Conservation (phyloP, 345 rosid genomes). For the Populus nigra region DNA sequence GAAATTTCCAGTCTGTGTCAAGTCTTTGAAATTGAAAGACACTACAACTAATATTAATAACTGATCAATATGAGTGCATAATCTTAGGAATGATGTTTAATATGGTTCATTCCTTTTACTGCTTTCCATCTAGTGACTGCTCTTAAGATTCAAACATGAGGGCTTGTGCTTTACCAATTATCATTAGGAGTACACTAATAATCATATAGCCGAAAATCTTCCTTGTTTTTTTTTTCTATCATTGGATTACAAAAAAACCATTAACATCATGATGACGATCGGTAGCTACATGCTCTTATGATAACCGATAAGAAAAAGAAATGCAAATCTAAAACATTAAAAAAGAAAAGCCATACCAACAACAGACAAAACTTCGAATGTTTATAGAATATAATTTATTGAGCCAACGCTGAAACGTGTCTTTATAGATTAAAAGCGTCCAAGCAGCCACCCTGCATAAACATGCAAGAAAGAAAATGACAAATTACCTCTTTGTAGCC, state of each 20-base stretch:
- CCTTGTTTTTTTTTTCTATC: not conserved
- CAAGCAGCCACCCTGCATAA: not conserved
- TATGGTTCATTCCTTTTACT: not conserved
- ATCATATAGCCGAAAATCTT: too few species aligned
- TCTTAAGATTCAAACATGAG: not conserved
- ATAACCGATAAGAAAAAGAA: not conserved
- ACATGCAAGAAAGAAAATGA: not conserved
- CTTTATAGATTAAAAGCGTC: not conserved
- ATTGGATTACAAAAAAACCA: not conserved
- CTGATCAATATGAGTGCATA: not conserved
- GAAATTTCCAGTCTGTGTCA: not conserved
- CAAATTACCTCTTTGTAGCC: slow-evolving; percentile 62
- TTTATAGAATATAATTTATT: not conserved
- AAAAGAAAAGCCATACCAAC: not conserved
- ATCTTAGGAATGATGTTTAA: not conserved
- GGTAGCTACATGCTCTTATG: not conserved
- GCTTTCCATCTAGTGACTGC: not conserved
- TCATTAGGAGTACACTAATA: too few species aligned
- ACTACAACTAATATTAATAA: not conserved
- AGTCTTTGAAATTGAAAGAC: not conserved
- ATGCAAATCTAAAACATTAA: not conserved
- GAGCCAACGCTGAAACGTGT: not conserved
- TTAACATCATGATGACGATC: too few species aligned
- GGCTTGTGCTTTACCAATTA: too few species aligned
- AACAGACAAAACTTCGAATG: not conserved